phyloP scores from a whole-genome alignment of 306 rosid genomes.

The Abrus pulchellus region DNA sequence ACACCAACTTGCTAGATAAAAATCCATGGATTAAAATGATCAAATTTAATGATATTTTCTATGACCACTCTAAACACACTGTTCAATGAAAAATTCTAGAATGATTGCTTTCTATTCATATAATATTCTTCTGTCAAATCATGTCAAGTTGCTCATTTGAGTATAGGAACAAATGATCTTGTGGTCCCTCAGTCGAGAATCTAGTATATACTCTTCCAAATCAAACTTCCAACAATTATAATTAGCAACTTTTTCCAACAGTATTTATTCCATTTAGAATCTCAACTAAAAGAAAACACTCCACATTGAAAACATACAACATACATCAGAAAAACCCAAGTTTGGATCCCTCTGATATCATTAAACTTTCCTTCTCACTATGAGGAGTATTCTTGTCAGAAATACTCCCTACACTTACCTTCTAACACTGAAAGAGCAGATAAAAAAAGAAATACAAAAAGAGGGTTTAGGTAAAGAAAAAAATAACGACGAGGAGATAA shows the following conservation, averaged over 20 bases:
- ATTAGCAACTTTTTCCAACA: slow-evolving; percentile 47
- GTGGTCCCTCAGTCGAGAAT: slow-evolving; percentile 49
- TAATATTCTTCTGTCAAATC: slow-evolving; percentile 51
- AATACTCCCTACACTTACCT: slow-evolving; percentile 7
- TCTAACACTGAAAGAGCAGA: neutral
- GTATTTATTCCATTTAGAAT: slow-evolving; percentile 58
- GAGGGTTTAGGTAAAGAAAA: neutral
- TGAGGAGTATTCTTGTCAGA: slow-evolving; percentile 5
- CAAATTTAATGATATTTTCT: slow-evolving; percentile 11
- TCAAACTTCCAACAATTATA: slow-evolving; percentile 40
- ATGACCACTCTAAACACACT: neutral
- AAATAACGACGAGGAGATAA: neutral
- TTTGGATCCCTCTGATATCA: slow-evolving; percentile 48
- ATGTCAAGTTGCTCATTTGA: slow-evolving; percentile 45
- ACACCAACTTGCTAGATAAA: slow-evolving; percentile 23
- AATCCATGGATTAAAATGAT: slow-evolving; percentile 23
- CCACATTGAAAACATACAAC: slow-evolving; percentile 32
- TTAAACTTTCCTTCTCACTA: slow-evolving; percentile 49
- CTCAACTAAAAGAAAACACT: slow-evolving; percentile 50
- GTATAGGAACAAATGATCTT: slow-evolving; percentile 43
- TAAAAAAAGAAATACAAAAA: neutral
- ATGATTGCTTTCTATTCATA: neutral
- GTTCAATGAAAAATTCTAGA: slow-evolving; percentile 31
- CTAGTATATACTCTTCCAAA: slow-evolving; percentile 59
- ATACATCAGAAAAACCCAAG: slow-evolving; percentile 30